A percentile compares a stretch with the other conserved stretches of the same genome.
phyloP scores from a whole-genome alignment of 164 flowering plant species.

The Brasenia schreberi region DNA sequence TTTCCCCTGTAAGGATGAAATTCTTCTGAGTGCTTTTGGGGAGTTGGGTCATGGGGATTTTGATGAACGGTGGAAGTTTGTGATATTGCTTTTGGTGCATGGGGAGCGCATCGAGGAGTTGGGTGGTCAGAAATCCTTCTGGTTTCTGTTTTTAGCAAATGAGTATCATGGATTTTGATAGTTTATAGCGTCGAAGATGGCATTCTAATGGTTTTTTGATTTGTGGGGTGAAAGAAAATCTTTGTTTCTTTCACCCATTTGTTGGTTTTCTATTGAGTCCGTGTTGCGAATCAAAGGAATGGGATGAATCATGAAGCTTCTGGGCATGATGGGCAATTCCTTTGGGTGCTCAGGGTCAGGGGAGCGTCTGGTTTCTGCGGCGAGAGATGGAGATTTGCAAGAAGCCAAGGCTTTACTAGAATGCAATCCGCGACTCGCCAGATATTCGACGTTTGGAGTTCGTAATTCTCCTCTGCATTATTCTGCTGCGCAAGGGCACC shows the following conservation, averaged over 20 bases:
- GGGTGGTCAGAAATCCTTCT: background rate
- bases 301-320: conserved; percentile 30
- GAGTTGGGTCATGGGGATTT: background rate
- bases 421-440: conserved; percentile 77
- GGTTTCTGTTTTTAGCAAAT: background rate
- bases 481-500: conserved; percentile 92
- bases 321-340: conserved; percentile 73
- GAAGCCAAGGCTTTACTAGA: conserved; percentile 90
- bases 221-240: background rate
- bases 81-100: background rate
- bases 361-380: conserved; percentile 91
- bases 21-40: background rate
- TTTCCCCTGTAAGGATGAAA: background rate
- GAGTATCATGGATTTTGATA: background rate
- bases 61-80: background rate
- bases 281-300: background rate
- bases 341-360: conserved; percentile 98
- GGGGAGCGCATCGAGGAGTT: background rate
- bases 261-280: background rate
- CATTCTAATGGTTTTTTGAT: background rate
- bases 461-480: conserved; percentile 95
- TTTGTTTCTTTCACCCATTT: background rate
- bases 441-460: conserved; percentile 89
- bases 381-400: conserved; percentile 92
- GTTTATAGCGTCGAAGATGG: background rate